Percentiles rank a stretch among this genome's conserved stretches.
Conservation (phyloP, 306 rosid species). For the Vigna radiata region DNA sequence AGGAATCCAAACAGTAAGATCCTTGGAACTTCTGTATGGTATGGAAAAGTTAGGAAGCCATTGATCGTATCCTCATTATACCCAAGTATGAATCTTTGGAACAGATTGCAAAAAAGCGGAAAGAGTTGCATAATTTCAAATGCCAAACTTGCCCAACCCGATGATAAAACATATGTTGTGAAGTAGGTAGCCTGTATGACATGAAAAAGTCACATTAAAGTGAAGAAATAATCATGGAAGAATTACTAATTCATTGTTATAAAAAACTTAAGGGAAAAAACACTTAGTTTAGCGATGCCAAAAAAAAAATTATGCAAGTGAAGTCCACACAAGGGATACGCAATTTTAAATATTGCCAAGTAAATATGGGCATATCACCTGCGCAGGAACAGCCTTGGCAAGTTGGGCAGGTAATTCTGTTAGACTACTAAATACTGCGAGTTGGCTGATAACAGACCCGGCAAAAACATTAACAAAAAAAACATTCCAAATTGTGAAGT, state of each 20-base stretch:
- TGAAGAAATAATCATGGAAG: slow-evolving; percentile 26
- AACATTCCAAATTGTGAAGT: slow-evolving; percentile 94
- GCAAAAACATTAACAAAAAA: slow-evolving; percentile 88
- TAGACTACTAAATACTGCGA: slow-evolving; percentile 69
- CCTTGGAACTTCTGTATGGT: slow-evolving; percentile 93
- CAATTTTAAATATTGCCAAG: slow-evolving; percentile 22
- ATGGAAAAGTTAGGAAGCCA: slow-evolving; percentile 69
- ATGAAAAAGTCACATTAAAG: slow-evolving; percentile 25
- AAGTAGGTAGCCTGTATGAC: slow-evolving; percentile 77
- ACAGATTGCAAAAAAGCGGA: slow-evolving; percentile 66
- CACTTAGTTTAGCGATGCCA: neutral
- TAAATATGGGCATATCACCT: slow-evolving; percentile 61
- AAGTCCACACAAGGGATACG: slow-evolving; percentile 15
- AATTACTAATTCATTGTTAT: neutral
- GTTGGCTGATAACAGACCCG: slow-evolving; percentile 72
- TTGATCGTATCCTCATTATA: slow-evolving; percentile 52
- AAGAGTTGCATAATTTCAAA: slow-evolving; percentile 79
- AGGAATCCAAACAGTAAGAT: slow-evolving; percentile 83
- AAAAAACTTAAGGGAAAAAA: slow-evolving; percentile 3
- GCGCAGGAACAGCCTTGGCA: slow-evolving; percentile 85
- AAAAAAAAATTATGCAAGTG: slow-evolving; percentile 12
- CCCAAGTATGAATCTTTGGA: slow-evolving; percentile 61
- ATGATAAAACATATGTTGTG: slow-evolving; percentile 89
- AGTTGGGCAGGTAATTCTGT: slow-evolving; percentile 78
- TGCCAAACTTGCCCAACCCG: slow-evolving; percentile 96